Evolutionary conservation across 257 asterid genomes (phyloP).

Genomic region (Solanum appendiculatum): DNA sequence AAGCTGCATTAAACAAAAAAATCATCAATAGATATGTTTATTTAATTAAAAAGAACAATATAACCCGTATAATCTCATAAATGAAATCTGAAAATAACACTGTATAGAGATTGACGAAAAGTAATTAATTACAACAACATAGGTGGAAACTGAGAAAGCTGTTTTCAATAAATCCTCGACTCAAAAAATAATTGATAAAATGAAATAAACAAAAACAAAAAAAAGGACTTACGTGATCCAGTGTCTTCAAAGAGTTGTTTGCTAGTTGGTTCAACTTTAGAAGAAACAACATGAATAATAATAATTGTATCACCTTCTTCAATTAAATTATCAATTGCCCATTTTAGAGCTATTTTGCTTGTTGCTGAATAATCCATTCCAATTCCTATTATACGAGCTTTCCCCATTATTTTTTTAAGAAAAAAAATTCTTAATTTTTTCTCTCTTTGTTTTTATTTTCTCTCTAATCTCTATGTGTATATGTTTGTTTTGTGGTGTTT

Average conservation of each 20-base stretch:
- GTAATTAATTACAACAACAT: not conserved
- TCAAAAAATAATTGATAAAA: not conserved
- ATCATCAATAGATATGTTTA: not conserved
- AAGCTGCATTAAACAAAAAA: constrained; percentile 26
- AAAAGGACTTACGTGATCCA: constrained; percentile 48
- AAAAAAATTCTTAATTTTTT: not conserved
- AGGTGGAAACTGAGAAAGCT: not conserved
- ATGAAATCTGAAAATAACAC: accelerated
- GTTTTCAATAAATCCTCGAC: not conserved
- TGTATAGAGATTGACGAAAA: not conserved
- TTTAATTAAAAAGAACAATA: not conserved
- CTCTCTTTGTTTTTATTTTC: not conserved
- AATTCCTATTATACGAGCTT: constrained; percentile 44
- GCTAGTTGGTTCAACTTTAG: constrained; percentile 52
- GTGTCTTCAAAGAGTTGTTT: constrained; percentile 70
- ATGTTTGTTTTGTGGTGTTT: not conserved
- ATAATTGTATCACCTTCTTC: constrained; percentile 50
- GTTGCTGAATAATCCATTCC: constrained; percentile 70
- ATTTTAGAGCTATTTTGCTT: constrained; percentile 55
- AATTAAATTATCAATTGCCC: constrained; percentile 56
- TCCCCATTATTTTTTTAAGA: constrained; percentile 10
- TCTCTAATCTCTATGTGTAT: not conserved
- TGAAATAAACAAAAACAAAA: not conserved
- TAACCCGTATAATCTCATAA: not conserved
- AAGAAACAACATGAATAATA: constrained; percentile 60